Conservation (phyloP, 2,329 filamentous ascomycete species). For the Aureobasidium uvarum region DNA sequence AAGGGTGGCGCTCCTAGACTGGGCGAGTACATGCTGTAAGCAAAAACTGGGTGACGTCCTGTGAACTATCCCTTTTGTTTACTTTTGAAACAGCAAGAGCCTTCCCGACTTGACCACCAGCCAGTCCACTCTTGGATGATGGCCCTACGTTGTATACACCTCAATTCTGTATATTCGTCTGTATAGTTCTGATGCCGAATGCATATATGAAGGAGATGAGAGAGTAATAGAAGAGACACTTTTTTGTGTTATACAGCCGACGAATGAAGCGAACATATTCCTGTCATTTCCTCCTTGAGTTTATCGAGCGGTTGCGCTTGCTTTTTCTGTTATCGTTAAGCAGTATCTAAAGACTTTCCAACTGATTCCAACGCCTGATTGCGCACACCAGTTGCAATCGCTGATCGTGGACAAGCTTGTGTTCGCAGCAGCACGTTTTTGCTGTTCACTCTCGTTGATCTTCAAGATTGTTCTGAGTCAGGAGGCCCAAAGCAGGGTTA, state of each 20-base stretch:
- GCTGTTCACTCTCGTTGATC: background rate
- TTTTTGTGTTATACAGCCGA: background rate
- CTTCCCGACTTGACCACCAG: constrained; percentile 16
- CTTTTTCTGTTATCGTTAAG: constrained; percentile 13
- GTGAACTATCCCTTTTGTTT: constrained; percentile 8
- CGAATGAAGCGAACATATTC: background rate
- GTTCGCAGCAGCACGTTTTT: constrained; percentile 1
- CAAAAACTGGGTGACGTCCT: background rate
- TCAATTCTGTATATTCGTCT: background rate
- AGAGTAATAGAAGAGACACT: background rate
- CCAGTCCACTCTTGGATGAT: constrained; percentile 24
- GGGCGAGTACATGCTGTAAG: constrained; percentile 48
- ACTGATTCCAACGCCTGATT: background rate
- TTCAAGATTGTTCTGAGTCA: constrained; percentile 5
- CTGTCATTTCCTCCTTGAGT: constrained; percentile 7
- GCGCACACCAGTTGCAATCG: background rate
- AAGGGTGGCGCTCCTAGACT: constrained; percentile 62
- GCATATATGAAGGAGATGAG: background rate
- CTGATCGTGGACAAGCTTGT: background rate
- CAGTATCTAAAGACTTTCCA: constrained; percentile 4
- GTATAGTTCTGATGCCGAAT: background rate
- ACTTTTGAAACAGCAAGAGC: constrained; percentile 10
- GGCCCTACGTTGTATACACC: background rate
- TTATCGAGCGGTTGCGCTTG: background rate
- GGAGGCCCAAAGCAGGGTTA: background rate